Conservation (phyloP, 1,284 basidiomycete genomes). For the Papiliotrema fonsecae region DNA sequence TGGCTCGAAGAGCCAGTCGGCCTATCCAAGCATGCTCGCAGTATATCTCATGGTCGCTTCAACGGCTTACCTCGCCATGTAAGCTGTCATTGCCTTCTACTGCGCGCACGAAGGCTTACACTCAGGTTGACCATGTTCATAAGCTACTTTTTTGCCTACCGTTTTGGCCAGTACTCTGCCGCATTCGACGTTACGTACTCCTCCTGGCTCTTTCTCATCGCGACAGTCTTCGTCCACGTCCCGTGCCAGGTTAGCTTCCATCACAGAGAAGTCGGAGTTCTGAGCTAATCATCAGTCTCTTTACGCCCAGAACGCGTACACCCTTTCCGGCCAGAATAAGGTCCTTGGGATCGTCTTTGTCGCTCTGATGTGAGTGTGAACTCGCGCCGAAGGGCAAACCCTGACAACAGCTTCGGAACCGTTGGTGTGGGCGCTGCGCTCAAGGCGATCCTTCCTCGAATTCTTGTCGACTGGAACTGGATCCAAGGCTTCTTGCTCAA, state of each 20-base stretch:
- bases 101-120: not conserved
- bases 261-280: no score
- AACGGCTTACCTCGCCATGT: conserved; percentile 6
- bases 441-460: not conserved
- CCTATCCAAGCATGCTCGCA: not conserved
- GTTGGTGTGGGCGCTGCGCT: not conserved
- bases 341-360: conserved; percentile 1
- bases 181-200: conserved; percentile 5
- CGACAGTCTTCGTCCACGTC: conserved; percentile 6
- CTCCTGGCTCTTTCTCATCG: conserved; percentile 6
- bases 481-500: conserved; percentile 1
- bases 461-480: not conserved
- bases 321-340: not conserved
- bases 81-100: not conserved
- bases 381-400: not conserved
- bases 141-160: conserved; percentile 2
- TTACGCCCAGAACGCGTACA: not conserved
- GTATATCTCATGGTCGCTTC: conserved; percentile 5
- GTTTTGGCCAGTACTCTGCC: conserved; percentile 2
- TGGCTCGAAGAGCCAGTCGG: not conserved
- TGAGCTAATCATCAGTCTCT: not conserved
- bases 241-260: conserved; percentile 3
- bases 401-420: conserved; percentile 1
- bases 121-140: conserved; percentile 2
- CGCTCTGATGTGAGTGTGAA: not conserved